A percentile compares a stretch with the other conserved stretches of the same genome.
Evolutionary conservation across 805 yeast genomes (phyloP).

Genomic region (Hanseniaspora nectarophila): DNA sequence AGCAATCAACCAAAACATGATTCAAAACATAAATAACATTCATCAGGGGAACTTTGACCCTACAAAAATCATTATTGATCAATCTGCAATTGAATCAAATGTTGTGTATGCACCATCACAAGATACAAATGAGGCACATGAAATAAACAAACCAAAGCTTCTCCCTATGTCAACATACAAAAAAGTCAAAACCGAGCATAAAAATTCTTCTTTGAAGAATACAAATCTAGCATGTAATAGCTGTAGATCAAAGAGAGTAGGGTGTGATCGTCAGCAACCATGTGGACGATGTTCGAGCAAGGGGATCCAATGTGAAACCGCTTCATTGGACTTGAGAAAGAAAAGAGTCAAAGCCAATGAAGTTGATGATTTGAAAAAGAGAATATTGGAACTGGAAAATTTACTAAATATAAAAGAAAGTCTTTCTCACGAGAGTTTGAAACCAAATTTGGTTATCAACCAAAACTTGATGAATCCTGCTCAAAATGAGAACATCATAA

Average conservation of each 20-base stretch:
- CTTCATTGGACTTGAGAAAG: conserved; percentile 40
- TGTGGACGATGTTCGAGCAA: conserved; percentile 38
- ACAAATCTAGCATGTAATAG: conserved; percentile 25
- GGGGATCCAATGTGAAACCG: conserved; percentile 36
- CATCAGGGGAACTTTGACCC: not conserved
- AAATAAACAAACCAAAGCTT: not conserved
- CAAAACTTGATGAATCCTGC: conserved; percentile 16
- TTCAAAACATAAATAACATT: not conserved
- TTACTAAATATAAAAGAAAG: conserved; percentile 14
- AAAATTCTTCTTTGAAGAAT: not conserved
- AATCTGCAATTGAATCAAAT: not conserved
- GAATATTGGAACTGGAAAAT: conserved; percentile 21
- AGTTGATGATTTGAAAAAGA: conserved; percentile 33
- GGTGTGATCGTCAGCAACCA: conserved; percentile 40
- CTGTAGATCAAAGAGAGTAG: conserved; percentile 31
- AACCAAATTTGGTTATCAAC: not conserved
- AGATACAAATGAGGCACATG: not conserved
- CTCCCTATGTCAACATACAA: not conserved
- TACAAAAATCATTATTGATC: not conserved
- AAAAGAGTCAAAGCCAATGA: conserved; percentile 40
- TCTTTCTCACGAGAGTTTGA: conserved; percentile 19
- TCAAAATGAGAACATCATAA: conserved; percentile 24
- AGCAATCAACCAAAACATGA: not conserved
- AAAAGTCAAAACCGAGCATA: not conserved
- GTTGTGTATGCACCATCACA: not conserved